These are phyloP conservation scores for Schwanniomyces occidentalis DNA, from an alignment of 805 yeast species.

Conservation along the genomic window DNA sequence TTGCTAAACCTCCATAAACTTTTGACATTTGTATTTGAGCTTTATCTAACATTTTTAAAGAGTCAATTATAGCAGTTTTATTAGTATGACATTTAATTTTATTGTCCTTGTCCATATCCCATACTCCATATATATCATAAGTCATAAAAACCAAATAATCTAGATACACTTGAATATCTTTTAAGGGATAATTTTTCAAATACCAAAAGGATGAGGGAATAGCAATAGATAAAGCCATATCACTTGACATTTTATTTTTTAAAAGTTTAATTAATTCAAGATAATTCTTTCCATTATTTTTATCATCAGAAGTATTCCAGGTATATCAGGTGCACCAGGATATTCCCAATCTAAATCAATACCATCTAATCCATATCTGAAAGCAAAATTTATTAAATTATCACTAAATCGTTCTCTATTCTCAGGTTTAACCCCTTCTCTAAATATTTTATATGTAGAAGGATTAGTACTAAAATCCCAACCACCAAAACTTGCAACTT, in stretches of 20 bases:
- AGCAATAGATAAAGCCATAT: slow-evolving; percentile 16
- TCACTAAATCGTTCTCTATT: slow-evolving; percentile 14
- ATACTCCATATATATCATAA: slow-evolving; percentile 16
- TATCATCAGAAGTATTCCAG: slow-evolving; percentile 14
- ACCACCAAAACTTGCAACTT: slow-evolving; percentile 19
- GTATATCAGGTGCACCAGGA: slow-evolving; percentile 13
- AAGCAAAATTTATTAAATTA: slow-evolving; percentile 12
- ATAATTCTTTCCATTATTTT: slow-evolving; percentile 13
- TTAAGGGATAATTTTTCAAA: slow-evolving; percentile 16
- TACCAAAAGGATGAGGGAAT: slow-evolving; percentile 17
- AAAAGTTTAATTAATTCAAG: slow-evolving; percentile 12
- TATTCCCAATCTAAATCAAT: slow-evolving; percentile 23
- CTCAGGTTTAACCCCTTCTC: slow-evolving; percentile 10
- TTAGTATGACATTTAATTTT: slow-evolving; percentile 17
- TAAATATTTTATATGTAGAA: slow-evolving; percentile 13
- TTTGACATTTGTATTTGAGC: slow-evolving; percentile 19
- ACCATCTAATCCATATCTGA: slow-evolving; percentile 16
- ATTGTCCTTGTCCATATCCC: slow-evolving; percentile 8
- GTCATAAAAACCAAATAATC: slow-evolving; percentile 19
- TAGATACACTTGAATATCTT: slow-evolving; percentile 14
- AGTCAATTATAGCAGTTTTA: slow-evolving; percentile 6
- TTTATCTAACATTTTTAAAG: slow-evolving; percentile 15
- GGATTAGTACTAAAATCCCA: slow-evolving; percentile 15
- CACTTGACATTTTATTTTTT: slow-evolving; percentile 10
- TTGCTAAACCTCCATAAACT: slow-evolving; percentile 20